These are phyloP conservation scores for Starmerella geochares DNA, from an alignment of 805 yeast species.

Conservation along the genomic window DNA sequence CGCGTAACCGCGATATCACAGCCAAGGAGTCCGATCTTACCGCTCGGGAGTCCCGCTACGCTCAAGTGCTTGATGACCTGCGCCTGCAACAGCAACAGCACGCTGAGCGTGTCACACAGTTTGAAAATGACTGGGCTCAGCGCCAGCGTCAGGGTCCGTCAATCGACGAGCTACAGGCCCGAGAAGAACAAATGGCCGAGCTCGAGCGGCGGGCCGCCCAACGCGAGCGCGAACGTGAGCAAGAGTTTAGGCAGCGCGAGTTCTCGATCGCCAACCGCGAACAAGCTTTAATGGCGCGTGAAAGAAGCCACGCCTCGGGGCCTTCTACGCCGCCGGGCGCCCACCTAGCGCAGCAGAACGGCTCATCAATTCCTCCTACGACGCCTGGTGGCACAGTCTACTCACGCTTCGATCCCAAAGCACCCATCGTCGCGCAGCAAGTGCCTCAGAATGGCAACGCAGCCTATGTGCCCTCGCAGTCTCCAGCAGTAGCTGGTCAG, in stretches of 20 bases:
- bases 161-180: constrained; percentile 10
- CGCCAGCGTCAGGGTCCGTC: constrained; percentile 21
- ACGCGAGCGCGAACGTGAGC: constrained; percentile 22
- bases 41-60: constrained; percentile 15
- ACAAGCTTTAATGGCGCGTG: constrained; percentile 17
- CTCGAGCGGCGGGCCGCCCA: constrained; percentile 12
- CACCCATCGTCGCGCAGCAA: constrained; percentile 4
- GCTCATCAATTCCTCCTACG: constrained; percentile 3
- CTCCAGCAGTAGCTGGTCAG: neutral
- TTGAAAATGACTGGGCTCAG: constrained; percentile 15
- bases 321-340: neutral
- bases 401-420: constrained; percentile 22
- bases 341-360: neutral
- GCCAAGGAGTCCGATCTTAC: constrained; percentile 8
- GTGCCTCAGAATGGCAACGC: neutral
- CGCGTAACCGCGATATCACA: neutral
- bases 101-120: constrained; percentile 6
- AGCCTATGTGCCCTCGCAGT: neutral
- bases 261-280: constrained; percentile 22
- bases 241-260: constrained; percentile 19
- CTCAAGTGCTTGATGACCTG: constrained; percentile 10
- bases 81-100: constrained; percentile 16
- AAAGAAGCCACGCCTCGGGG: neutral
- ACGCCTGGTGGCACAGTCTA: constrained; percentile 21
- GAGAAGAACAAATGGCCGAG: constrained; percentile 12